Percentiles rank a stretch among this genome's conserved stretches.
These are phyloP conservation scores for Hysterium pulicare DNA, from an alignment of 2,329 filamentous ascomycete genomes.

Conservation along the genomic window DNA sequence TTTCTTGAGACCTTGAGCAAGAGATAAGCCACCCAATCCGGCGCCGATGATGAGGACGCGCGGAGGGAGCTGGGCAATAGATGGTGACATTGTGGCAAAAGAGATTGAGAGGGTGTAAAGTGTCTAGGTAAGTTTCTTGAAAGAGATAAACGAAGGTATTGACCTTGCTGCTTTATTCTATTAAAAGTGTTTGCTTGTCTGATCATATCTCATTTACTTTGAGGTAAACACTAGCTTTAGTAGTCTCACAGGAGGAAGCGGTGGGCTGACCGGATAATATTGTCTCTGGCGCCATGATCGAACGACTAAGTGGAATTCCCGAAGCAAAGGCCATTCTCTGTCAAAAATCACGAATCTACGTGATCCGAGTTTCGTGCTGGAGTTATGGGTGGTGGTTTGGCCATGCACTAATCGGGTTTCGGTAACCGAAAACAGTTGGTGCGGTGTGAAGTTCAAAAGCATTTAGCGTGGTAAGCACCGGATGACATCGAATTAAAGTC, in stretches of 20 bases:
- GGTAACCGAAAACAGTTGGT: neutral
- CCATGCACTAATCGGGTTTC: neutral
- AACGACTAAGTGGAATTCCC: neutral
- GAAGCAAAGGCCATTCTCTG: neutral
- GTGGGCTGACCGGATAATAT: neutral
- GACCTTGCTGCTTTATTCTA: neutral
- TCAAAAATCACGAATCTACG: neutral
- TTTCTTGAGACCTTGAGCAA: constrained; percentile 9
- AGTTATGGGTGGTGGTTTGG: neutral
- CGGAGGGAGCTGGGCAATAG: neutral
- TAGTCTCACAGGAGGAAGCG: neutral
- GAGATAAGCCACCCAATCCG: constrained; percentile 6
- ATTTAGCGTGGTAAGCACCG: neutral
- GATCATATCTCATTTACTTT: neutral
- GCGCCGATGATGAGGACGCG: constrained; percentile 11
- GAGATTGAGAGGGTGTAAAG: neutral
- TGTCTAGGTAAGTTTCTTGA: constrained; percentile 1
- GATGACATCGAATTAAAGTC: neutral
- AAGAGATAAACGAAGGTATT: neutral
- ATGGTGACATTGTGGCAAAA: constrained; percentile 1
- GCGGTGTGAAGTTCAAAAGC: neutral
- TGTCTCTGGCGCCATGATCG: neutral
- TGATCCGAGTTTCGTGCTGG: neutral
- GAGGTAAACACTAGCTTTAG: neutral
- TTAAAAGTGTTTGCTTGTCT: neutral